Evolutionary conservation across 805 yeast species (phyloP), one percentile per base, ranked within the genome.

Genomic region (Saturnispora gosingensis): DNA sequence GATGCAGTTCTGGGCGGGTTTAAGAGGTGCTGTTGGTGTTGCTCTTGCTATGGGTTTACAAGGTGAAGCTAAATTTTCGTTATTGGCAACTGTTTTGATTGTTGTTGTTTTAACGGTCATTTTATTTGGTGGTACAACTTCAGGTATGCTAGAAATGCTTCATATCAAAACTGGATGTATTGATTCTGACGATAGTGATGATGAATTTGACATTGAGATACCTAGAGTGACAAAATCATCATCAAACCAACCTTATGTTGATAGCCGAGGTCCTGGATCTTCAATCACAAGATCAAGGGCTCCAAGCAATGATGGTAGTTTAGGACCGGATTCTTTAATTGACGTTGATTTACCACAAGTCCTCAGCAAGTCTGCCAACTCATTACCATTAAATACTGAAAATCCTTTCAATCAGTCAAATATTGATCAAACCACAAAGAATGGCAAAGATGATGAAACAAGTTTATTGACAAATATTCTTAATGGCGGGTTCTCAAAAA

Each of bases 1-100:
- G 87, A 93, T 93, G 99, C 88, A 91, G 48, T 93, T 93, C 67
- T 93, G 99, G 99, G 99, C 99, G 2, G 99, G 99, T 3, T 73
- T 93, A 52, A 77, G 99, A 63, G 99, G 99, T 54, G 99, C 99
- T 0, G 99, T 93, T 35, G 99, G 99, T 57, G 99, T 93, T 4
- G 99, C 99, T 0, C 76, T 93, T 61, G 99, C 99, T 0, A 88
- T 95, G 82, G 99, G 99, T 13, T 72, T 93, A 40, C 96, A 88
- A 68, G 99, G 98, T 54, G 97, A 91, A 62, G 82, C 87, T 51
- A 91, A 90, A 57, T 82, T 83, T 63, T 82, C 96, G 0, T 72
- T 93, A 49, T 70, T 91, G 50, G 99, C 99, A 3, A 95, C 99
- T 0, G 97, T 95, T 0, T 72, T 95, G 43, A 98, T 95, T 13